Evolutionary conservation across 169 alveolate species (phyloP).

Genomic region (Eimeria maxima): DNA sequence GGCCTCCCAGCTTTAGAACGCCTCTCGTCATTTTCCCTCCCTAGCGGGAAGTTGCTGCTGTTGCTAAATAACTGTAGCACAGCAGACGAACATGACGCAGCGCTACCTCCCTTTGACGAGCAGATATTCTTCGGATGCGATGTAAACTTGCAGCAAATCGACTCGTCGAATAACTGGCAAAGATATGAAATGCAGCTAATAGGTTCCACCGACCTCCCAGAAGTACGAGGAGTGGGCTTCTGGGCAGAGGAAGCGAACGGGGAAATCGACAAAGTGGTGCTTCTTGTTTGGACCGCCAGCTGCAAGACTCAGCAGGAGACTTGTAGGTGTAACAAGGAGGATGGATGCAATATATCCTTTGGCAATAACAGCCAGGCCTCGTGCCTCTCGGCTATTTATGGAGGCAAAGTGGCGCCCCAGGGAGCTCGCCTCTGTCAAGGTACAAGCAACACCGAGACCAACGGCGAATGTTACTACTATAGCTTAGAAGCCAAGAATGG

Average conservation of each 20-base stretch:
- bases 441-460: neutral
- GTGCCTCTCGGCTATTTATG: slow-evolving; percentile 44
- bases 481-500: slow-evolving; percentile 5
- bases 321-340: slow-evolving; percentile 41
- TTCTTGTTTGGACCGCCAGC: slow-evolving; percentile 48
- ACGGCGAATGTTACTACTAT: slow-evolving; percentile 41
- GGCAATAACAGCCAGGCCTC: neutral
- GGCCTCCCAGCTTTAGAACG: slow-evolving; percentile 59
- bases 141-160: slow-evolving; percentile 33
- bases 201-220: slow-evolving; percentile 60
- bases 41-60: slow-evolving; percentile 59
- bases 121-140: slow-evolving; percentile 53
- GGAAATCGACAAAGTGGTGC: slow-evolving; percentile 18
- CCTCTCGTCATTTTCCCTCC: slow-evolving; percentile 29
- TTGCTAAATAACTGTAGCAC: slow-evolving; percentile 58
- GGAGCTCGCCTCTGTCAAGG: slow-evolving; percentile 71
- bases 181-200: slow-evolving; percentile 3
- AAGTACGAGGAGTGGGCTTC: slow-evolving; percentile 29
- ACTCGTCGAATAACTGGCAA: slow-evolving; percentile 19
- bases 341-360: slow-evolving; percentile 19
- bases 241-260: slow-evolving; percentile 57
- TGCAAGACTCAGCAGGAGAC: slow-evolving; percentile 34
- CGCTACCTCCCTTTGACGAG: slow-evolving; percentile 9
- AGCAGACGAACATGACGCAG: slow-evolving; percentile 51
- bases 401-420: slow-evolving; percentile 19